Evolutionary conservation across 169 alveolate genomes (phyloP).

Genomic region (Besnoitia besnoiti): DNA sequence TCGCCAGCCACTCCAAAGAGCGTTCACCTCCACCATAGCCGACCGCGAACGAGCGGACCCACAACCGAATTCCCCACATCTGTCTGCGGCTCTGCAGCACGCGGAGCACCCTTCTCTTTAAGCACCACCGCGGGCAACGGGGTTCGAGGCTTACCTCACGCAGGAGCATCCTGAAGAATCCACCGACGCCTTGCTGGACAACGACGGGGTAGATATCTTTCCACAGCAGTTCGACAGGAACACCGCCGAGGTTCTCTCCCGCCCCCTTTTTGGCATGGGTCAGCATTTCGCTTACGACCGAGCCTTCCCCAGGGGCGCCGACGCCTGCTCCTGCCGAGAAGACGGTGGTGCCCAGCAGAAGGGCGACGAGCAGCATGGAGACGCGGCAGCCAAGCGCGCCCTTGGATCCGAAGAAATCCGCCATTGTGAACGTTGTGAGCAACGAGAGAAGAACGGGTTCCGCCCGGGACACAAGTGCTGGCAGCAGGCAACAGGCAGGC

Average conservation of each 20-base stretch:
- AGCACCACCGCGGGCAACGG: no score
- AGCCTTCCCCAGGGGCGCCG: no score
- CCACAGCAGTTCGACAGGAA: slow-evolving; percentile 1
- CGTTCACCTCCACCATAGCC: no score
- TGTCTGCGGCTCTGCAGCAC: no score
- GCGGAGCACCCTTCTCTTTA: no score
- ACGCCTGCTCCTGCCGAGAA: background rate
- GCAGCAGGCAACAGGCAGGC: no score
- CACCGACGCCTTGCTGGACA: background rate
- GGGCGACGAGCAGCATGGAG: background rate
- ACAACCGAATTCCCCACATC: no score
- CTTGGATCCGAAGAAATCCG: background rate
- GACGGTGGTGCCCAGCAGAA: background rate
- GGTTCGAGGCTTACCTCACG: background rate
- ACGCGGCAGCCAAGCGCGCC: background rate
- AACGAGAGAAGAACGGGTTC: no score
- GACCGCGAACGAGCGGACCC: no score
- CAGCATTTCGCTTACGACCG: no score
- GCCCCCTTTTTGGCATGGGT: background rate
- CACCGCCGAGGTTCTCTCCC: background rate
- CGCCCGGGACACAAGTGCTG: no score
- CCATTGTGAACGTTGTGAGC: background rate
- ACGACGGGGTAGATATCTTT: slow-evolving; percentile 7
- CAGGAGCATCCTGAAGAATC: background rate
- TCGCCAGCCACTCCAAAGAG: no score